Evolutionary conservation across 2,329 filamentous ascomycete species (phyloP).

Genomic region (Claviceps pusilla): DNA sequence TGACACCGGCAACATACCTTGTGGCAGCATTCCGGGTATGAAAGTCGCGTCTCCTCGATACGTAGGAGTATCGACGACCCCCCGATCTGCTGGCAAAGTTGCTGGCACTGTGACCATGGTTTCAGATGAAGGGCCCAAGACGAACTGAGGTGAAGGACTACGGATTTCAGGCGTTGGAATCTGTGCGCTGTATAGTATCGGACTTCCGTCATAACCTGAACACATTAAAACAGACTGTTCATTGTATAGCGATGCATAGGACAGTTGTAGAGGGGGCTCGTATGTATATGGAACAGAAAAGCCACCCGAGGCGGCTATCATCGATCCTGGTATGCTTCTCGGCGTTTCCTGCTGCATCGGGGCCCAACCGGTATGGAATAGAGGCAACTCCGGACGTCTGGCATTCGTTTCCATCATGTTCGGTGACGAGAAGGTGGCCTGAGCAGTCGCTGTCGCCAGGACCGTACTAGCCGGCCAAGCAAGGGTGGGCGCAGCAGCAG

Average conservation of each 20-base stretch:
- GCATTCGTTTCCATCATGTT: slow-evolving; percentile 7
- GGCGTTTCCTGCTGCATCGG: slow-evolving; percentile 14
- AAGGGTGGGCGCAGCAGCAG: slow-evolving; percentile 8
- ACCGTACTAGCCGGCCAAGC: slow-evolving; percentile 24
- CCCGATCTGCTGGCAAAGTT: slow-evolving; percentile 19
- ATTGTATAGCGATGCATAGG: slow-evolving; percentile 21
- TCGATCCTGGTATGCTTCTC: slow-evolving; percentile 9
- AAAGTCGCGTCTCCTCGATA: slow-evolving; percentile 27
- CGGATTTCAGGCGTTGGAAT: slow-evolving; percentile 29
- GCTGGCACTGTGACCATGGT: slow-evolving; percentile 31
- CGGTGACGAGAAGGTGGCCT: slow-evolving; percentile 32
- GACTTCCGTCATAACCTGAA: slow-evolving; percentile 19
- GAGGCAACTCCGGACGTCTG: slow-evolving; percentile 20
- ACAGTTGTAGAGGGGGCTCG: slow-evolving; percentile 14
- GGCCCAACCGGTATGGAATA: slow-evolving; percentile 16
- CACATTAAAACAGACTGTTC: slow-evolving; percentile 17
- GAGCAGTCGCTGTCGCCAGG: slow-evolving; percentile 30
- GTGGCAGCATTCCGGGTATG: slow-evolving; percentile 19
- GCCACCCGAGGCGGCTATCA: slow-evolving; percentile 8
- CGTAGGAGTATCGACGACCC: slow-evolving; percentile 19
- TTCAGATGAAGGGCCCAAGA: slow-evolving; percentile 32
- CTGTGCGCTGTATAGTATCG: slow-evolving; percentile 19
- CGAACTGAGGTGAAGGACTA: slow-evolving; percentile 33
- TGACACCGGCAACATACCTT: slow-evolving; percentile 15
- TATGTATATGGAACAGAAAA: slow-evolving; percentile 17